Percentiles rank a stretch among this genome's conserved stretches.
Evolutionary conservation across 495 filamentous ascomycete genomes (phyloP).

Genomic region (Opeltia flavorubescens): DNA sequence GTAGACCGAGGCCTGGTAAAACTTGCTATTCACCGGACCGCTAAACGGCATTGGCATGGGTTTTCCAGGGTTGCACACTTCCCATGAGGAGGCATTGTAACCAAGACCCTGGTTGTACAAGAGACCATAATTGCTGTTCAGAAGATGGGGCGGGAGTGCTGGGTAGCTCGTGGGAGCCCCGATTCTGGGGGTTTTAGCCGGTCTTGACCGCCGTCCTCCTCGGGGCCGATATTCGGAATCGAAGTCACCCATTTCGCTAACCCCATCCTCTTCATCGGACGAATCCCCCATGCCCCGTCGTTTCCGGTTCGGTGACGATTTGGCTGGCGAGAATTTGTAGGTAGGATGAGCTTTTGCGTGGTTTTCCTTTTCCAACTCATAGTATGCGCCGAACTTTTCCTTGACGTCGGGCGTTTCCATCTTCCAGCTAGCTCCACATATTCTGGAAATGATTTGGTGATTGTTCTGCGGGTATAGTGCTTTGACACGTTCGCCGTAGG

Average conservation of each 20-base stretch:
- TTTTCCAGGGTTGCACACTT: constrained; percentile 47
- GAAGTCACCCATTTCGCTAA: constrained; percentile 24
- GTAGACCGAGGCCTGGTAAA: constrained; percentile 46
- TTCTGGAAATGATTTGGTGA: constrained; percentile 80
- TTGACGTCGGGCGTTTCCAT: constrained; percentile 58
- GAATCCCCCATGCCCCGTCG: constrained; percentile 30
- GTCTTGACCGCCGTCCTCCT: constrained; percentile 15
- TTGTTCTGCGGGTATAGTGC: constrained; percentile 74
- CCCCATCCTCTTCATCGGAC: constrained; percentile 24
- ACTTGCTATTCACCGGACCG: constrained; percentile 37
- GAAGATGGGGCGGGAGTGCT: neutral
- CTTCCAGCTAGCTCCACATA: constrained; percentile 76
- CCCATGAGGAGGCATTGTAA: constrained; percentile 40
- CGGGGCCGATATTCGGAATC: constrained; percentile 20
- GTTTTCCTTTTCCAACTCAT: constrained; percentile 70
- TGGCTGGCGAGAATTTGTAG: constrained; percentile 90
- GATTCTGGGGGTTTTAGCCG: neutral
- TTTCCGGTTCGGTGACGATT: constrained; percentile 42
- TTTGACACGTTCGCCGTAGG: constrained; percentile 79
- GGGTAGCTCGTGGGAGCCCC: constrained; percentile 11
- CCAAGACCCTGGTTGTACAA: neutral
- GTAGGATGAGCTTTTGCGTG: constrained; percentile 77
- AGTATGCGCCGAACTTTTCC: constrained; percentile 68
- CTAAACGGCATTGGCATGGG: constrained; percentile 41
- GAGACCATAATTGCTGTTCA: neutral